Evolutionary conservation across 2,329 filamentous ascomycete species (phyloP), one percentile per base, ranked within the genome.

Genomic region (Scopulariopsis brevicaulis): DNA sequence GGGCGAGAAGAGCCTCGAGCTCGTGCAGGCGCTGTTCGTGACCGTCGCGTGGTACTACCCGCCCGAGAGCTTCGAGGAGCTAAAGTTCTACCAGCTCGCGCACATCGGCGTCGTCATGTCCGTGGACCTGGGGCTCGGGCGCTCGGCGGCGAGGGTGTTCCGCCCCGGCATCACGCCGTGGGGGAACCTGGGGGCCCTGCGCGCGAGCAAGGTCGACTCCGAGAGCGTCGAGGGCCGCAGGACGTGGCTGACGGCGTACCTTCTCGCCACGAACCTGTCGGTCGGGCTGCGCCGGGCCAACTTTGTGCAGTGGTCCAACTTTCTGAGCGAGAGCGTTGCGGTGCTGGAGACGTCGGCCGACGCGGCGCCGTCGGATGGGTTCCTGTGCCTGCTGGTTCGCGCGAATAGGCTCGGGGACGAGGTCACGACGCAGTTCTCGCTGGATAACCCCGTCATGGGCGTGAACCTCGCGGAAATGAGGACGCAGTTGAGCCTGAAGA

Each of bases 81-180:
- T 93, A 66, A 94, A 94, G 67, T 95, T 94, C 69, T 96, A 94
- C 72, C 89, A 93, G 73, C 80, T 94, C 63, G 84, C 90, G 53
- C 89, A 96, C 68, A 83, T 90, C 66, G 87, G 88, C 2, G 86
- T 86, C 54, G 81, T 90, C 64, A 89, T 96, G 85, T 87, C 86
- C 28, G 84, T 95, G 58, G 90, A 96, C 64, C 80, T 96, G 37
- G 90, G 90, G 0, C 80, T 96, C 7, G 88, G 86, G 18, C 80
- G 82, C 61, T 75, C 1, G 22, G 28, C n/a, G n/a, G 25, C 8
- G 18, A 24, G 35, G 43, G 24, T 22, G 32, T 25, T 46, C 40
- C 22, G 35, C 15, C 54, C 25, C 35, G 40, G 20, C n/a, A 24
- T 24, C 2, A 5, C 46, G 1, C 1, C 5, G 20, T 52, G 11